Conservation (phyloP, 2,329 filamentous ascomycete species). For the Fusarium xyrophilum region DNA sequence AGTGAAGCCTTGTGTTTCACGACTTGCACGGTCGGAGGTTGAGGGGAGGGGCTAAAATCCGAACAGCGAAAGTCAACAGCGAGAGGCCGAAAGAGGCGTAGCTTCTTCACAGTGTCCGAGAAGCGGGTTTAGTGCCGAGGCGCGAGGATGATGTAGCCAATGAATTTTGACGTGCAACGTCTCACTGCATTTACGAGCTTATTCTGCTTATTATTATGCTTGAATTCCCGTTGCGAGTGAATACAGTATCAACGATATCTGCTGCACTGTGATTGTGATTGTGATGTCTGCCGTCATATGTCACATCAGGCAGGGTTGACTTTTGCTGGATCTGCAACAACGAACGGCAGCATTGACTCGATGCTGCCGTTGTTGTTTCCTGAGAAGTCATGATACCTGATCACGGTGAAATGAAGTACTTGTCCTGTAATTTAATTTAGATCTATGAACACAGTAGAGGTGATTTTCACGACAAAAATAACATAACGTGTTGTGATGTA, state of each 20-base stretch:
- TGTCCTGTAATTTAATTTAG: too few relatives aligned
- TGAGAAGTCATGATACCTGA: too few relatives aligned
- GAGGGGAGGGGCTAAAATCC: background rate
- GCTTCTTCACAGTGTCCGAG: background rate
- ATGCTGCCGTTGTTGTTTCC: fast-evolving
- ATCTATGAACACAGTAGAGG: fast-evolving
- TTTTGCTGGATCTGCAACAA: fast-evolving
- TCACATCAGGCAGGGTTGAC: background rate
- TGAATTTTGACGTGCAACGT: background rate
- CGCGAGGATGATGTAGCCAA: background rate
- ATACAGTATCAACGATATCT: background rate
- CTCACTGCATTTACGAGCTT: conserved; percentile 7
- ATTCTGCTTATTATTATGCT: background rate
- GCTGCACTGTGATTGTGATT: fast-evolving
- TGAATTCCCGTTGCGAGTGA: background rate
- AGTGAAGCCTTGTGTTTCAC: background rate
- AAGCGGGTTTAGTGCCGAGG: conserved; percentile 4
- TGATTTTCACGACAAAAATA: fast-evolving
- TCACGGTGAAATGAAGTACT: too few relatives aligned
- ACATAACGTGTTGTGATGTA: fast-evolving
- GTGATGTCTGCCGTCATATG: background rate
- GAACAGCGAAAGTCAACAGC: conserved; percentile 21
- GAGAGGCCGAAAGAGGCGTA: conserved; percentile 15
- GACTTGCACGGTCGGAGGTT: background rate
- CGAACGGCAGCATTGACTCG: too few relatives aligned